A percentile compares a stretch with the other conserved stretches of the same genome.
Conservation (phyloP, 345 rosid species). For the Punica granatum region DNA sequence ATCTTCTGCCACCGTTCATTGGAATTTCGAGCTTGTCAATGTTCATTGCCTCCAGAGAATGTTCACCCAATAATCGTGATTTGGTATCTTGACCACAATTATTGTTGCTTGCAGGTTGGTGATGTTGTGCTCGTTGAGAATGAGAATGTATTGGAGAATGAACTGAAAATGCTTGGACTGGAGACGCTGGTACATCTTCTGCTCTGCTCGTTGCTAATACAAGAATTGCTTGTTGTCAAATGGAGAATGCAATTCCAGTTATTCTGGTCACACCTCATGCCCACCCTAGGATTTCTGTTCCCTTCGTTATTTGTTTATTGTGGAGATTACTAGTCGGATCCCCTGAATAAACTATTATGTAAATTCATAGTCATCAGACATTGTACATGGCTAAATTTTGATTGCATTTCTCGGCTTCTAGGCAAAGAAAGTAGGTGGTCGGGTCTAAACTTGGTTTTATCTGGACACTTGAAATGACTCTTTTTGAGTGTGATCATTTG, state of each 20-base stretch:
- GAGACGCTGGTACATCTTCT: slow-evolving; percentile 61
- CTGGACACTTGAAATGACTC: not conserved
- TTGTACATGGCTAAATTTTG: not conserved
- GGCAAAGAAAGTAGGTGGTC: not conserved
- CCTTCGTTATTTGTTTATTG: too few species aligned
- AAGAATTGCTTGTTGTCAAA: not conserved
- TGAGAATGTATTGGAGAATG: slow-evolving; percentile 52
- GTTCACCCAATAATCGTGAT: not conserved
- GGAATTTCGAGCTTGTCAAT: not conserved
- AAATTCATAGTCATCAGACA: too few species aligned
- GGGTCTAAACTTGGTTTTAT: not conserved
- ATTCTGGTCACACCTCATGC: not conserved
- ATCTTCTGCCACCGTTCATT: not conserved
- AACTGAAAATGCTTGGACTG: slow-evolving; percentile 61
- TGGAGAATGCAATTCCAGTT: not conserved
- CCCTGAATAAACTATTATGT: too few species aligned
- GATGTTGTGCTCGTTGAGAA: slow-evolving; percentile 76
- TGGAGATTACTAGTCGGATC: too few species aligned
- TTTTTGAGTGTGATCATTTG: not conserved
- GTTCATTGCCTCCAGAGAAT: not conserved
- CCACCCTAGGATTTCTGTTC: not conserved
- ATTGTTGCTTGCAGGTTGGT: slow-evolving; percentile 47
- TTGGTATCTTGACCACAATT: not conserved
- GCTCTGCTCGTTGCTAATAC: not conserved
- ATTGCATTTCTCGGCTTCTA: not conserved